These are phyloP conservation scores for Cenchrus americanus DNA, from an alignment of 176 grass and related monocot species.

Conservation along the genomic window DNA sequence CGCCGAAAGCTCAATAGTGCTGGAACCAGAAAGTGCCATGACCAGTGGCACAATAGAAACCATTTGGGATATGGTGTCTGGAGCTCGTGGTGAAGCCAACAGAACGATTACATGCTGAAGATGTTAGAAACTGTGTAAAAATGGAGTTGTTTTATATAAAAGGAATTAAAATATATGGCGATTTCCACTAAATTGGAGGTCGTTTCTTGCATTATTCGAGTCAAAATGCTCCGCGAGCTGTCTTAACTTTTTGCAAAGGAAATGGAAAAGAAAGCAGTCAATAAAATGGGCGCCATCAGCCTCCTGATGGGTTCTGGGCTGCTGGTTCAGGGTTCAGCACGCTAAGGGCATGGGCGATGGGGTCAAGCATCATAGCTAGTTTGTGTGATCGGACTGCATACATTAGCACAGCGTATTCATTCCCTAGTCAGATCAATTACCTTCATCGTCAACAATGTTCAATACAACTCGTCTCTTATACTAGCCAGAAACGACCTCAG, in stretches of 20 bases:
- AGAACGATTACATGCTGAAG: not conserved
- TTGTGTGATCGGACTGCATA: no score
- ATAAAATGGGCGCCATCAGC: no score
- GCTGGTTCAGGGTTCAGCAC: no score
- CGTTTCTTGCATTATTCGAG: not conserved
- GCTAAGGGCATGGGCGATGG: no score
- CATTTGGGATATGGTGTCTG: no score
- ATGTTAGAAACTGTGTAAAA: conserved; percentile 2
- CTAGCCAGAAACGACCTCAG: conserved; percentile 56
- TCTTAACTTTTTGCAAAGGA: not conserved
- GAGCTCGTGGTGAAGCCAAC: conserved; percentile 14
- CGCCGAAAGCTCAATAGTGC: no score
- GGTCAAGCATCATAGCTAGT: no score
- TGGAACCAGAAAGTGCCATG: no score
- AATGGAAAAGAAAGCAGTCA: no score
- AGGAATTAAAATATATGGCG: not conserved
- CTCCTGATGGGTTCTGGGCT: no score
- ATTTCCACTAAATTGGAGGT: not conserved
- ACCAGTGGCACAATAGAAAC: no score
- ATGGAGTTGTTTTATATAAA: not conserved
- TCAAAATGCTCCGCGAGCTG: not conserved
- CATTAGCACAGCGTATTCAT: no score
- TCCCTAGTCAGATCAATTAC: not conserved
- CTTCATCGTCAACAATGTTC: not conserved
- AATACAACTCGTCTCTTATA: conserved; percentile 35